Conservation (phyloP, 805 yeast species). For the Cyberlindnera japonica region DNA sequence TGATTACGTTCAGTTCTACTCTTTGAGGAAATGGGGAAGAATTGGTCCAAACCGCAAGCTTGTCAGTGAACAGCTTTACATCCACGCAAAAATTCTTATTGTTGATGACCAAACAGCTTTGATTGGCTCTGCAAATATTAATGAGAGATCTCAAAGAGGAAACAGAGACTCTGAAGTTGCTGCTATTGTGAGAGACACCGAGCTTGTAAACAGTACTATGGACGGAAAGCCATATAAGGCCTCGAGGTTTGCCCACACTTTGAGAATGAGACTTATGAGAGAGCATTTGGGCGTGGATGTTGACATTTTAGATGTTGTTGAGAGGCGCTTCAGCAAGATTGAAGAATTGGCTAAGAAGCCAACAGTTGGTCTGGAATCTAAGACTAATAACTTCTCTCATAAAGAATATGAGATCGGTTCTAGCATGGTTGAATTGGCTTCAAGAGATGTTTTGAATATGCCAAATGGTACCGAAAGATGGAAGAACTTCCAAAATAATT, state of each 20-base stretch:
- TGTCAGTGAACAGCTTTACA: slow-evolving; percentile 87
- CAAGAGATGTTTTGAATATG: slow-evolving; percentile 59
- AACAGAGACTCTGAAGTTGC: slow-evolving; percentile 93
- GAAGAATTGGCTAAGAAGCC: slow-evolving; percentile 33
- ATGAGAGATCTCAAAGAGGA: slow-evolving; percentile 96
- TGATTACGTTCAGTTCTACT: slow-evolving; percentile 86
- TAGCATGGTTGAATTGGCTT: slow-evolving; percentile 71
- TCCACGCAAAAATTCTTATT: slow-evolving; percentile 88
- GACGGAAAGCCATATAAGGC: slow-evolving; percentile 78
- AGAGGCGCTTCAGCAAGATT: slow-evolving; percentile 55
- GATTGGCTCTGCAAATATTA: slow-evolving; percentile 95
- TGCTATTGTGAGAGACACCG: slow-evolving; percentile 80
- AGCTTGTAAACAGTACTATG: slow-evolving; percentile 64
- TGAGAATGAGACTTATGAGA: slow-evolving; percentile 89
- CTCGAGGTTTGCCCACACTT: slow-evolving; percentile 82
- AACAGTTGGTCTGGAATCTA: slow-evolving; percentile 29
- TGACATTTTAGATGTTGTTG: slow-evolving; percentile 77
- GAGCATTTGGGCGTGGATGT: slow-evolving; percentile 96
- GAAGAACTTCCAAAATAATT: slow-evolving; percentile 27
- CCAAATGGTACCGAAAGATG: slow-evolving; percentile 47
- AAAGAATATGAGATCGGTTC: slow-evolving; percentile 41
- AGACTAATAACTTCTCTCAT: slow-evolving; percentile 39
- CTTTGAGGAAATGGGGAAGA: slow-evolving; percentile 93
- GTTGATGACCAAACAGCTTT: slow-evolving; percentile 93
- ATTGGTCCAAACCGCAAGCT: slow-evolving; percentile 71